These are phyloP conservation scores for Sisymbrium altissimum DNA, from an alignment of 345 rosid species.

Conservation along the genomic window DNA sequence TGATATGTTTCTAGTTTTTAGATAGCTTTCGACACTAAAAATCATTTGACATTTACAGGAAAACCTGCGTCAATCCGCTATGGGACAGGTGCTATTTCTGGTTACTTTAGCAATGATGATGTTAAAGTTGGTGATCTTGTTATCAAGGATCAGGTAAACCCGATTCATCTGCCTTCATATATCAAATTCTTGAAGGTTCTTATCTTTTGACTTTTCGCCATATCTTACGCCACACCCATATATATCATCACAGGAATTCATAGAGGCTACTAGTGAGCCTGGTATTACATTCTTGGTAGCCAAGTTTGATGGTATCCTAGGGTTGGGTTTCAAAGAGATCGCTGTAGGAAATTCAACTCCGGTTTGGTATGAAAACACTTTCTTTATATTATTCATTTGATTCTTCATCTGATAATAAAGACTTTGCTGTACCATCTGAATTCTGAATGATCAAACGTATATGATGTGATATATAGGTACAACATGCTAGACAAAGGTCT, in stretches of 20 bases:
- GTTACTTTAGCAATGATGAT: slow-evolving; percentile 82
- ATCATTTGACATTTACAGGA: slow-evolving; percentile 41
- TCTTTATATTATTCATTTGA: background rate
- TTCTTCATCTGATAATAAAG: background rate
- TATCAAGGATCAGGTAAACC: slow-evolving; percentile 60
- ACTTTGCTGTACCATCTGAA: background rate
- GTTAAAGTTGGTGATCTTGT: slow-evolving; percentile 72
- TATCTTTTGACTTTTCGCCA: background rate
- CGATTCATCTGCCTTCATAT: background rate
- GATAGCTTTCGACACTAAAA: background rate
- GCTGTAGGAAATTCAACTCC: slow-evolving; percentile 77
- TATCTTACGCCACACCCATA: background rate
- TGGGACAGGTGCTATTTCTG: slow-evolving; percentile 83
- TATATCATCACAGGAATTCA: slow-evolving; percentile 57
- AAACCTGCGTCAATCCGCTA: slow-evolving; percentile 78
- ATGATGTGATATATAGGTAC: slow-evolving; percentile 52
- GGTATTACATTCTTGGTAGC: slow-evolving; percentile 83
- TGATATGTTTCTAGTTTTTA: background rate
- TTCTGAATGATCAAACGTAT: background rate
- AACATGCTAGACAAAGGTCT: slow-evolving; percentile 81
- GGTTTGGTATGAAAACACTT: slow-evolving; percentile 55
- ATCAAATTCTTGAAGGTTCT: background rate
- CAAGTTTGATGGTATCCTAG: slow-evolving; percentile 90
- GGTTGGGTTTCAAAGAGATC: slow-evolving; percentile 93
- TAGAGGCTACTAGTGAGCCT: slow-evolving; percentile 91